Conservation (phyloP, 768 basidiomycete genomes). For the Amanita exitialis region DNA sequence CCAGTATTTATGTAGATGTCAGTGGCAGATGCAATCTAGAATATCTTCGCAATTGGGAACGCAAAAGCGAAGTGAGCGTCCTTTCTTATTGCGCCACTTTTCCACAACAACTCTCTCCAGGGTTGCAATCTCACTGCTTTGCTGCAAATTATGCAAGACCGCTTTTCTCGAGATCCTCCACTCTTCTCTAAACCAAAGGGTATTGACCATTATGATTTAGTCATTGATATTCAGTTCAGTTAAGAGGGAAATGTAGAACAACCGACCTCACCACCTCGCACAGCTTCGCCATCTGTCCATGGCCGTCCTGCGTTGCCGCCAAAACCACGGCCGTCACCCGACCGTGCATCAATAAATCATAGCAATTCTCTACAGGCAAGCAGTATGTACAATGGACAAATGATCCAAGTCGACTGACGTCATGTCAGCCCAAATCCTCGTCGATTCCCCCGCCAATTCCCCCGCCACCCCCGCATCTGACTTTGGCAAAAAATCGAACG, state of each 20-base stretch:
- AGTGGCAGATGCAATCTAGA: slow-evolving; percentile 64
- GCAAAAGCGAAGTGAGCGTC: slow-evolving; percentile 69
- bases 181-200: slow-evolving; percentile 75
- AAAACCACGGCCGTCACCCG: slow-evolving; percentile 17
- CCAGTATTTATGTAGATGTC: slow-evolving; percentile 67
- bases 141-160: slow-evolving; percentile 65
- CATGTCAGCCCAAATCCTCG: slow-evolving; percentile 1
- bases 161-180: slow-evolving; percentile 82
- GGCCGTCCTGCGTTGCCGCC: slow-evolving; percentile 23
- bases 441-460: slow-evolving; percentile 6
- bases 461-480: slow-evolving; percentile 9
- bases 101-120: slow-evolving; percentile 19
- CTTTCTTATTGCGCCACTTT: slow-evolving; percentile 9
- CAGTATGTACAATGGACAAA: not conserved
- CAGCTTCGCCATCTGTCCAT: slow-evolving; percentile 14
- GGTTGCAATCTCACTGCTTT: slow-evolving; percentile 69
- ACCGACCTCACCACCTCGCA: slow-evolving; percentile 26
- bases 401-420: slow-evolving; percentile 1
- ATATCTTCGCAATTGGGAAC: slow-evolving; percentile 69
- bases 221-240: slow-evolving; percentile 8
- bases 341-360: not conserved
- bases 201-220: slow-evolving; percentile 9
- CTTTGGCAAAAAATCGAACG: slow-evolving; percentile 9
- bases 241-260: slow-evolving; percentile 15
- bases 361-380: not conserved